Percentiles rank a stretch among this genome's conserved stretches.
Evolutionary conservation across 75 land plant genomes (phyloP).

Genomic region (Cunninghamia lanceolata): DNA sequence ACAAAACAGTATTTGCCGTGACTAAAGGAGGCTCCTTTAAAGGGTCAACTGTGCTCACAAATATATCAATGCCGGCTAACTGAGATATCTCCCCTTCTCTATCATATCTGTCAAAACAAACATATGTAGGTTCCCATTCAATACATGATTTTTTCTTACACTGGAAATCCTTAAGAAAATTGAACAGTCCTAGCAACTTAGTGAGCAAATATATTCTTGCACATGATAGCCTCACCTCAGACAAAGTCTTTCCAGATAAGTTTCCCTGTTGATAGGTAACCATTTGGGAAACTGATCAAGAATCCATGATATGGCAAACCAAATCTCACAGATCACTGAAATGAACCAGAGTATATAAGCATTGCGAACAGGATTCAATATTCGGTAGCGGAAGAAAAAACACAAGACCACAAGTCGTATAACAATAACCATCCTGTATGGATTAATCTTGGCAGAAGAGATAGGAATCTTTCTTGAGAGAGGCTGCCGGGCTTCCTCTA

Average conservation of each 20-base stretch:
- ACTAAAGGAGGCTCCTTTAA: conserved; percentile 43
- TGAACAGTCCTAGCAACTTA: background rate
- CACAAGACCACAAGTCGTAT: conserved; percentile 28
- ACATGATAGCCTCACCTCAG: conserved; percentile 16
- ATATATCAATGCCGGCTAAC: conserved; percentile 38
- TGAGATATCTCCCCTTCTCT: conserved; percentile 40
- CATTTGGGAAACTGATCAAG: conserved; percentile 41
- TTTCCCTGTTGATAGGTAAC: conserved; percentile 30
- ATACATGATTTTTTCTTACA: background rate
- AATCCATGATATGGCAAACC: conserved; percentile 39
- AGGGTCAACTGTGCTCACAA: conserved; percentile 45
- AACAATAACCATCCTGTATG: conserved; percentile 30
- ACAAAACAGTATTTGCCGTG: conserved; percentile 46
- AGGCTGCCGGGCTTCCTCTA: conserved; percentile 36
- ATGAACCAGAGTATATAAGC: conserved; percentile 27
- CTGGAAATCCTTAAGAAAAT: background rate
- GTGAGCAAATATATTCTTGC: background rate
- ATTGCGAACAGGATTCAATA: conserved; percentile 26
- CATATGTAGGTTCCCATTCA: background rate
- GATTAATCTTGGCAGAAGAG: conserved; percentile 24
- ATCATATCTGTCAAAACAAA: conserved; percentile 27
- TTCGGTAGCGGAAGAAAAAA: conserved; percentile 33
- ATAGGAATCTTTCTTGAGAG: conserved; percentile 27
- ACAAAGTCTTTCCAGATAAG: conserved; percentile 28
- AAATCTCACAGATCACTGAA: conserved; percentile 35